Conservation (phyloP, 2,329 filamentous ascomycete genomes). For the Ophiocordyceps australis region DNA sequence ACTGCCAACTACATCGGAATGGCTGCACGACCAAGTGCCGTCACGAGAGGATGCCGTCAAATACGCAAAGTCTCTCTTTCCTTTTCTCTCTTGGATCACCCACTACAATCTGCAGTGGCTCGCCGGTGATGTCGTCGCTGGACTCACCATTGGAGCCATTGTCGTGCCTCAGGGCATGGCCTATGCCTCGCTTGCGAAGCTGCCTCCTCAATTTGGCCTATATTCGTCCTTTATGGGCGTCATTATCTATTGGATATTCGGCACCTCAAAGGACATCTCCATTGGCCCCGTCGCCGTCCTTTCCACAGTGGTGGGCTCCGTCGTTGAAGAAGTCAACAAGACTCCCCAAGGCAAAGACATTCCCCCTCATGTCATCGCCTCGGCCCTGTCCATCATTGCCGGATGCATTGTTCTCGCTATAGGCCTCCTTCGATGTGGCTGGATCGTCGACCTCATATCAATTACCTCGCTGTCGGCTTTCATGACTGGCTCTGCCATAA, state of each 20-base stretch:
- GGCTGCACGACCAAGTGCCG: slow-evolving; percentile 47
- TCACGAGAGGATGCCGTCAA: slow-evolving; percentile 27
- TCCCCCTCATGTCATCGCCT: slow-evolving; percentile 51
- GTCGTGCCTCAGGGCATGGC: slow-evolving; percentile 97
- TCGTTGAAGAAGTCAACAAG: slow-evolving; percentile 46
- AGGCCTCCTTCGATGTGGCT: not conserved
- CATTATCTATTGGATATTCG: slow-evolving; percentile 91
- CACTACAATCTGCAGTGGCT: slow-evolving; percentile 87
- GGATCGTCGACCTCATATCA: slow-evolving; percentile 81
- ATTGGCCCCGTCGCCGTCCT: slow-evolving; percentile 94
- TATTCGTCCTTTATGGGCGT: slow-evolving; percentile 88
- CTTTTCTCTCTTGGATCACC: slow-evolving; percentile 75
- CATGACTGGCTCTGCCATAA: slow-evolving; percentile 92
- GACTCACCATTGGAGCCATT: slow-evolving; percentile 36
- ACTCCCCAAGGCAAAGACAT: slow-evolving; percentile 32
- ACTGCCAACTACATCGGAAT: slow-evolving; percentile 59
- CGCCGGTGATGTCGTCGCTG: slow-evolving; percentile 74
- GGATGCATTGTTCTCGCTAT: not conserved
- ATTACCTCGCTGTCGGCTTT: slow-evolving; percentile 82
- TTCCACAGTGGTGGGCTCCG: slow-evolving; percentile 74
- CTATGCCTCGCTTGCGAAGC: slow-evolving; percentile 66
- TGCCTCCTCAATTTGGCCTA: slow-evolving; percentile 70
- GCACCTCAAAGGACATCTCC: slow-evolving; percentile 95
- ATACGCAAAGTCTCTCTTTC: slow-evolving; percentile 63
- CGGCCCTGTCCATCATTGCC: slow-evolving; percentile 14